A percentile compares a stretch with the other conserved stretches of the same genome.
Conservation (phyloP, 192 early-diverging fungal species). For the Thamnidium elegans region DNA sequence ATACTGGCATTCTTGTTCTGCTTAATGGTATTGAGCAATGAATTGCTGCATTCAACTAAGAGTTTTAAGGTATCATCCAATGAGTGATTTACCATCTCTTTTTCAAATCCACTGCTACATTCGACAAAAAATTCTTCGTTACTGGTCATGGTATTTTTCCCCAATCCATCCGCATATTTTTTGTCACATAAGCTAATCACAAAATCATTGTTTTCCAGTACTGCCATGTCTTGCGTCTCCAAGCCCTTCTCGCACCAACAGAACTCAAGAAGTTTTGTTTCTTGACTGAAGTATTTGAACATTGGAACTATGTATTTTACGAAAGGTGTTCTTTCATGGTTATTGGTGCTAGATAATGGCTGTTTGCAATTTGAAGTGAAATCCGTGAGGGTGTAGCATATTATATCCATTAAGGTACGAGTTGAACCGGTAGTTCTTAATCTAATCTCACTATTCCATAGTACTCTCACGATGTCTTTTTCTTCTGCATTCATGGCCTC, state of each 20-base stretch:
- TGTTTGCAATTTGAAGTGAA: constrained; percentile 9
- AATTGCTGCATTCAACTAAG: constrained; percentile 12
- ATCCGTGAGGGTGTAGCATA: constrained; percentile 9
- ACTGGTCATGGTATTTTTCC: constrained; percentile 10
- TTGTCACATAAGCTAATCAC: constrained; percentile 1
- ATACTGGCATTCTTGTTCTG: constrained; percentile 11
- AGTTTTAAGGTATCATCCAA: constrained; percentile 12
- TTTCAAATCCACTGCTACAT: constrained; percentile 14
- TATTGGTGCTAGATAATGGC: background rate
- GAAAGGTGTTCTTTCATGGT: constrained; percentile 9
- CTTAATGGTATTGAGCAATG: constrained; percentile 2
- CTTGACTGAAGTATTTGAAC: constrained; percentile 12
- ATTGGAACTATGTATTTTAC: constrained; percentile 14
- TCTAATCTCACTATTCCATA: constrained; percentile 8
- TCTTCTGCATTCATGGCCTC: background rate
- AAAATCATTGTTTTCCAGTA: constrained; percentile 1
- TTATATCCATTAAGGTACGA: constrained; percentile 10
- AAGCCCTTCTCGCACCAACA: constrained; percentile 7
- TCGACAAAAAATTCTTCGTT: constrained; percentile 12
- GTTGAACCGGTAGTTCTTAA: constrained; percentile 4
- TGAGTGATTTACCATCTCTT: constrained; percentile 5
- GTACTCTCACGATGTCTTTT: background rate
- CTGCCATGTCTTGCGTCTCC: constrained; percentile 4
- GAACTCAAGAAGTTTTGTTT: constrained; percentile 14
- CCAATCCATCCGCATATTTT: constrained; percentile 9